Base-by-base conservation (phyloP, 2,329 filamentous ascomycete species). In the Aureobasidium sp. region DNA sequence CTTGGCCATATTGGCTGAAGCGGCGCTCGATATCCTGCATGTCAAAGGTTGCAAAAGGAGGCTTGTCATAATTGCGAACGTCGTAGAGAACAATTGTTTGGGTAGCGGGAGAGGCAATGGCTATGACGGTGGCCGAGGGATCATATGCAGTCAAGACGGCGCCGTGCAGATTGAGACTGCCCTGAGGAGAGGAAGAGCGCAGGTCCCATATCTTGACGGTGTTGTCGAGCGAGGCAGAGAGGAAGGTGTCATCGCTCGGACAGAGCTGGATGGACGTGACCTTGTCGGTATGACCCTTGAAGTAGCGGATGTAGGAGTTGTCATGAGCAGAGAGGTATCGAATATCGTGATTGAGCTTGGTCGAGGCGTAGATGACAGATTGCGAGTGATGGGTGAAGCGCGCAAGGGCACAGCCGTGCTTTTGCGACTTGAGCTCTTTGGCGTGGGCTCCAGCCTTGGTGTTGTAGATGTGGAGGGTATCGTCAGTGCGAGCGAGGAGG, bases 281-380 rank as follows among this genome's bases (percentile, higher is more conserved):
- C 61, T 87, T 82, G 63, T 84, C 87, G 45, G 89, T 88, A 74
- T 99, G 94, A 55, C 93, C 94, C 64, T 90, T 87, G 73, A 97
- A 99, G 76, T 99, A 99, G 65, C 94, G 89, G 65, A 97, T 89
- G 74, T 96, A 99, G 63, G 88, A 89, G 77, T 97, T 97, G 75
- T 97, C 94, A 75, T 99, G 94, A 14, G 88, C 96, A 62, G 85
- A 95, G 65, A 91, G 88, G 77, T 89, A 97, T 72, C 86, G 87
- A 67, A 89, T 95, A 70, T 85, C 91, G 78, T 93, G 88, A 71
- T 99, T 95, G 69, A 95, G 86, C 73, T 96, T 97, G 14, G 94
- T 99, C 72, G 90, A 96, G 57, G 94, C 92, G 71, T 97, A 97
- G 64, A 99, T 87, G 71, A 99, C 91, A 72, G 90, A 92, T 25